Conservation (phyloP, 2,329 filamentous ascomycete genomes). For the Raffaelea ambrosiae region DNA sequence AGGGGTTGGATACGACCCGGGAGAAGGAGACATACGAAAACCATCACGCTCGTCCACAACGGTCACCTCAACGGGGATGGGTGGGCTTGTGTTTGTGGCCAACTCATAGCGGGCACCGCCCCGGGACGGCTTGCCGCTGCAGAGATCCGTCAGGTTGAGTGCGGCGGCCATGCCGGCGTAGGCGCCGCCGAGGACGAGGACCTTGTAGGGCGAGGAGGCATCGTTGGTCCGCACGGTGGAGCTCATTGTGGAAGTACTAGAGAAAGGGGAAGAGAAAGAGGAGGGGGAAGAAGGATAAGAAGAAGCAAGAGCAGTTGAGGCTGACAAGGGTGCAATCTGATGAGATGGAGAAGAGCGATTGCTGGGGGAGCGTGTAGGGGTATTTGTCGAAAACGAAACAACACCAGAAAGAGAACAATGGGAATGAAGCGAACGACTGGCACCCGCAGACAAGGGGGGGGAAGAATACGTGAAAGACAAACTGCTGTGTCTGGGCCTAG, state of each 20-base stretch:
- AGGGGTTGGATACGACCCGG: conserved; percentile 1
- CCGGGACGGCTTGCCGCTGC: conserved; percentile 46
- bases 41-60: conserved; percentile 74
- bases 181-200: conserved; percentile 62
- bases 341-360: too few species aligned
- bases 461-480: background rate
- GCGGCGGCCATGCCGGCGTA: conserved; percentile 63
- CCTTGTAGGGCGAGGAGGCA: conserved; percentile 30
- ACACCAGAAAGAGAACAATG: too few species aligned
- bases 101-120: conserved; percentile 20
- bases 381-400: too few species aligned
- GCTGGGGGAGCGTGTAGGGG: too few species aligned
- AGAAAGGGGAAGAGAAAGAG: background rate
- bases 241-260: conserved; percentile 3
- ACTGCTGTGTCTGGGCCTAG: too few species aligned
- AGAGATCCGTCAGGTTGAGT: conserved; percentile 59
- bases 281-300: too few species aligned
- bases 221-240: conserved; percentile 6
- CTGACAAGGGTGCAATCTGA: too few species aligned
- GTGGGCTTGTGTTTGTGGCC: conserved; percentile 9
- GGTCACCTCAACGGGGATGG: conserved; percentile 57
- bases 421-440: too few species aligned
- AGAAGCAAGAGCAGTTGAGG: too few species aligned
- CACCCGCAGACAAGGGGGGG: too few species aligned
- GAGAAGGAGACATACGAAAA: conserved; percentile 52